These are phyloP conservation scores for Sideroxylon spinosum DNA, from an alignment of 179 eudicot genomes.

Conservation along the genomic window DNA sequence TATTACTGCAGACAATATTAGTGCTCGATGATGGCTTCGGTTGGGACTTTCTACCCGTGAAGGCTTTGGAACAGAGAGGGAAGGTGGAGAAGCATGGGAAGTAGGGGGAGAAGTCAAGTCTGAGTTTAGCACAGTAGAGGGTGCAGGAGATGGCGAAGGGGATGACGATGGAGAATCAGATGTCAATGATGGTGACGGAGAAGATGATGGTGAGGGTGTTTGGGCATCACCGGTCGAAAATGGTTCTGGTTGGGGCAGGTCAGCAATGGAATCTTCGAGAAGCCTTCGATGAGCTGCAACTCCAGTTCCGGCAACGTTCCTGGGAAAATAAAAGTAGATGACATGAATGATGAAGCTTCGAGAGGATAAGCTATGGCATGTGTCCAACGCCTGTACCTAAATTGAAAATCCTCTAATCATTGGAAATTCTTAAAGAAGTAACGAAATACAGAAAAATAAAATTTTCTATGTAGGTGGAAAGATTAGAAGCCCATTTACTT, in stretches of 20 bases:
- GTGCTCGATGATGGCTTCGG: conserved; percentile 6
- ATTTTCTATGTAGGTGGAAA: no score
- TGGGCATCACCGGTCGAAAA: not conserved
- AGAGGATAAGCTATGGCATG: no score
- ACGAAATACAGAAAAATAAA: no score
- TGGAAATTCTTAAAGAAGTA: no score
- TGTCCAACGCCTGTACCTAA: no score
- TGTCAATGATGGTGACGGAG: not conserved
- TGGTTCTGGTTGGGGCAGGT: no score
- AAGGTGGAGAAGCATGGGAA: not conserved
- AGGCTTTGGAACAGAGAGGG: not conserved
- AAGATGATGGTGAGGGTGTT: not conserved
- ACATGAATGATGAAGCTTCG: conserved; percentile 2
- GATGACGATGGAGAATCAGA: conserved; percentile 12
- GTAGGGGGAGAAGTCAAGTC: conserved; percentile 6
- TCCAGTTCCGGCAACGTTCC: conserved; percentile 22
- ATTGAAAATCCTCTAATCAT: no score
- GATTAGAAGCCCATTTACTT: no score
- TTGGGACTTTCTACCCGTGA: conserved; percentile 13
- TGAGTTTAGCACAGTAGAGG: not conserved
- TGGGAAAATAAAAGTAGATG: conserved; percentile 17
- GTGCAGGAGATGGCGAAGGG: conserved; percentile 25
- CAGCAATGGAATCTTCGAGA: not conserved
- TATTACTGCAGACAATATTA: conserved; percentile 26
- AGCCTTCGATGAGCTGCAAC: conserved; percentile 22